Evolutionary conservation across 164 flowering plant genomes (phyloP).

Genomic region (Kalanchoe fedtschenkoi): DNA sequence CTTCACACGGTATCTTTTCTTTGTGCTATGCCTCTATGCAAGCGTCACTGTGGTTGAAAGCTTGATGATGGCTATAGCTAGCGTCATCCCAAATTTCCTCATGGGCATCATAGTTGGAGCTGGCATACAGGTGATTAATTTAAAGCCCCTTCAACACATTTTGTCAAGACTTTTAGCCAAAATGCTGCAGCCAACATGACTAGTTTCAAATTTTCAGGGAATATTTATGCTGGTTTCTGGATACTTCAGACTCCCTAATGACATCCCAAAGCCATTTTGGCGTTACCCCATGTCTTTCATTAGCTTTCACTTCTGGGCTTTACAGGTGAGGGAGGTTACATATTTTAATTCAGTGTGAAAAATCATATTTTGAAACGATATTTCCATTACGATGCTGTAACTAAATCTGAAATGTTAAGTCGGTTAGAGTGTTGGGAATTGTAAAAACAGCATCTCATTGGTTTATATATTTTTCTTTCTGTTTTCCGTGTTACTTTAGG

Average conservation of each 20-base stretch:
- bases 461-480: neutral
- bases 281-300: constrained; percentile 93
- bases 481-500: constrained; percentile 38
- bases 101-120: constrained; percentile 44
- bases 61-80: constrained; percentile 45
- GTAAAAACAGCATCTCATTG: neutral
- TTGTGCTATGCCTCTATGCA: constrained; percentile 10
- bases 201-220: constrained; percentile 37
- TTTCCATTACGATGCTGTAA: neutral
- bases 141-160: neutral
- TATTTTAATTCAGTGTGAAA: neutral
- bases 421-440: too few species aligned
- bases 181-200: neutral
- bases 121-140: constrained; percentile 27
- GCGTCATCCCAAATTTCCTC: constrained; percentile 38
- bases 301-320: constrained; percentile 96
- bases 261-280: constrained; percentile 93
- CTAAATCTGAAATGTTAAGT: too few species aligned
- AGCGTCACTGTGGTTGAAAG: constrained; percentile 26
- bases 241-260: constrained; percentile 88
- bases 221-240: constrained; percentile 97
- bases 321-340: constrained; percentile 45
- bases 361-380: neutral
- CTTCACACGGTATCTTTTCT: constrained; percentile 14
- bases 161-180: too few species aligned